Percentiles rank a stretch among this genome's conserved stretches.
Evolutionary conservation across 202 grass and related monocot species (phyloP).

Genomic region (Panicum hallii): DNA sequence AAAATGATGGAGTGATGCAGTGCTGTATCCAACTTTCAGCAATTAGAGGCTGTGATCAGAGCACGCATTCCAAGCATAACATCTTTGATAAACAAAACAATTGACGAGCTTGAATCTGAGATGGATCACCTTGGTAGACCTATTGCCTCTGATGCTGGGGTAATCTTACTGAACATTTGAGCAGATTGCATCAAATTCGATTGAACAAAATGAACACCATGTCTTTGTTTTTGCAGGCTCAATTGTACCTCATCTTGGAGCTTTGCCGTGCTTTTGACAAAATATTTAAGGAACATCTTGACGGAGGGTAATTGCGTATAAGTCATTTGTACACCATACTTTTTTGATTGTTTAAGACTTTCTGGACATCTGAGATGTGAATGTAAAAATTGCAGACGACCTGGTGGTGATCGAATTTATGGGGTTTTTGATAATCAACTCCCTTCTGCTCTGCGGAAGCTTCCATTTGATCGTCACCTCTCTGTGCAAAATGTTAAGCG

Average conservation of each 20-base stretch:
- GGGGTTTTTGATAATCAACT: slow-evolving; percentile 92
- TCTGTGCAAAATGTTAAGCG: slow-evolving; percentile 86
- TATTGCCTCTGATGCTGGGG: slow-evolving; percentile 85
- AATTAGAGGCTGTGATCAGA: slow-evolving; percentile 85
- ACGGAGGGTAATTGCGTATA: slow-evolving; percentile 77
- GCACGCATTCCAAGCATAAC: slow-evolving; percentile 85
- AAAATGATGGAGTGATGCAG: slow-evolving; percentile 34
- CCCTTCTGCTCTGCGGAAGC: slow-evolving; percentile 83
- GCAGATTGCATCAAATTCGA: neutral
- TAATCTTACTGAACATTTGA: slow-evolving; percentile 50
- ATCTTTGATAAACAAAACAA: slow-evolving; percentile 91
- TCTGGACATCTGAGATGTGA: slow-evolving; percentile 34
- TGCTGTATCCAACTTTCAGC: slow-evolving; percentile 56
- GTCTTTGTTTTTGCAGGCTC: slow-evolving; percentile 63
- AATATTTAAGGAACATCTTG: slow-evolving; percentile 99
- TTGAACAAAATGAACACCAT: slow-evolving; percentile 28
- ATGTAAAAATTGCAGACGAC: slow-evolving; percentile 60
- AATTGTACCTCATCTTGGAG: slow-evolving; percentile 90
- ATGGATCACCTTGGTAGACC: slow-evolving; percentile 89
- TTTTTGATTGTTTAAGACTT: slow-evolving; percentile 1
- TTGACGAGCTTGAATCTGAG: slow-evolving; percentile 94
- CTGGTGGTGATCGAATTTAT: slow-evolving; percentile 96
- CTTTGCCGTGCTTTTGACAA: slow-evolving; percentile 94
- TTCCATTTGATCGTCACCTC: slow-evolving; percentile 89
- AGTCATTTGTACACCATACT: neutral